Evolutionary conservation across 352 stramenopile genomes (phyloP).

Genomic region (Phytophthora sp.): DNA sequence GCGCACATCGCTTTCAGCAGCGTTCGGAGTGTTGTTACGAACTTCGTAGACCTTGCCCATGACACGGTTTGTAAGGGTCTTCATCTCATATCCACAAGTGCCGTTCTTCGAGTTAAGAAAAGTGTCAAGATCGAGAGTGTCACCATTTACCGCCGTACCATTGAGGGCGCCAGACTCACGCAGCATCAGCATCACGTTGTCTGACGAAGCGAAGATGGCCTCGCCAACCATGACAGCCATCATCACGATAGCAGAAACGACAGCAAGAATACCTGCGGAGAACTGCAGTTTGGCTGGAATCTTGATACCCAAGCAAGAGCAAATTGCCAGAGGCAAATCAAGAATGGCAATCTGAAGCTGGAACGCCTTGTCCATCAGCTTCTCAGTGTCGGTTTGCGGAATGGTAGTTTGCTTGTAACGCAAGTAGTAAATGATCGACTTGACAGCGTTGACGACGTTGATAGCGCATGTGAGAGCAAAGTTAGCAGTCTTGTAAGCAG

Average conservation of each 20-base stretch:
- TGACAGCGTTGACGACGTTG: slow-evolving; percentile 27
- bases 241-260: slow-evolving; percentile 33
- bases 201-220: slow-evolving; percentile 13
- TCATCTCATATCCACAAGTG: slow-evolving; percentile 34
- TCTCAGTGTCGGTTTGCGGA: slow-evolving; percentile 19
- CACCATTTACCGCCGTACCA: neutral
- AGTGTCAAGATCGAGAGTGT: slow-evolving; percentile 7
- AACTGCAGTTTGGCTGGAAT: slow-evolving; percentile 32
- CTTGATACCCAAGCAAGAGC: slow-evolving; percentile 9
- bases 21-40: slow-evolving; percentile 24
- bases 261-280: slow-evolving; percentile 10
- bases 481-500: slow-evolving; percentile 7
- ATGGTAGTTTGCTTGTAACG: slow-evolving; percentile 20
- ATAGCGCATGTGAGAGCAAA: slow-evolving; percentile 22
- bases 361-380: slow-evolving; percentile 30
- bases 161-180: slow-evolving; percentile 29
- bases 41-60: slow-evolving; percentile 39
- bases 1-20: slow-evolving; percentile 23
- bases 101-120: slow-evolving; percentile 34
- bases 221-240: slow-evolving; percentile 35
- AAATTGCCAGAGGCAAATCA: slow-evolving; percentile 28
- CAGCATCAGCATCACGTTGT: slow-evolving; percentile 36
- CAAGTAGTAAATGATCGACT: slow-evolving; percentile 38
- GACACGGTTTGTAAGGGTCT: slow-evolving; percentile 37
- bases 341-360: slow-evolving; percentile 30